phyloP scores from a whole-genome alignment of 2,329 filamentous ascomycete genomes.

The Fusarium sublunatum region DNA sequence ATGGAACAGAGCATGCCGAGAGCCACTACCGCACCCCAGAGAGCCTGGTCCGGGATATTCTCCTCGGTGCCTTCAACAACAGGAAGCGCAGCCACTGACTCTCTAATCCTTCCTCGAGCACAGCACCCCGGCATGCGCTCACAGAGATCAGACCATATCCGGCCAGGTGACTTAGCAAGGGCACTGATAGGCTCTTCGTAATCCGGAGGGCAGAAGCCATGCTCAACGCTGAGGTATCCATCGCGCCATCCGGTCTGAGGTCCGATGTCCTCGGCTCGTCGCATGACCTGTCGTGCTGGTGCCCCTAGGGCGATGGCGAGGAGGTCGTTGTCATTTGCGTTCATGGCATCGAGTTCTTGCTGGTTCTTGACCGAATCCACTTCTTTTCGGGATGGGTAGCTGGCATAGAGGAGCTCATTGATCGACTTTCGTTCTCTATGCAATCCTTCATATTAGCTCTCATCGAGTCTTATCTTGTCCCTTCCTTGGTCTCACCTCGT shows the following conservation, averaged over 20 bases:
- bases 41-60: slow-evolving; percentile 61
- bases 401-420: slow-evolving; percentile 60
- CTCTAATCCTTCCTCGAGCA: slow-evolving; percentile 61
- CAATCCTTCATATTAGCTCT: background rate
- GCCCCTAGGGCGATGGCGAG: slow-evolving; percentile 65
- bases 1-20: slow-evolving; percentile 65
- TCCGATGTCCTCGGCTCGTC: slow-evolving; percentile 65
- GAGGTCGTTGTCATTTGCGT: slow-evolving; percentile 60
- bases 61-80: slow-evolving; percentile 62
- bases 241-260: slow-evolving; percentile 63
- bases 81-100: slow-evolving; percentile 61
- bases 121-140: slow-evolving; percentile 65
- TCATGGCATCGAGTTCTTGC: slow-evolving; percentile 60
- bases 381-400: slow-evolving; percentile 56
- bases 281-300: slow-evolving; percentile 64
- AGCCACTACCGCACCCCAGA: slow-evolving; percentile 65
- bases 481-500: slow-evolving; percentile 42
- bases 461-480: background rate
- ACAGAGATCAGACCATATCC: slow-evolving; percentile 66
- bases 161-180: slow-evolving; percentile 58
- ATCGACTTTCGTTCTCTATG: slow-evolving; percentile 58
- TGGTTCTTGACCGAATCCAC: slow-evolving; percentile 51
- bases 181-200: slow-evolving; percentile 61
- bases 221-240: slow-evolving; percentile 52
- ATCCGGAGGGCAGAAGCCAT: slow-evolving; percentile 64